Percentiles rank a stretch among this genome's conserved stretches.
Conservation (phyloP, 108 stramenopile species). For the Pseudonitzschia delicatissima region DNA sequence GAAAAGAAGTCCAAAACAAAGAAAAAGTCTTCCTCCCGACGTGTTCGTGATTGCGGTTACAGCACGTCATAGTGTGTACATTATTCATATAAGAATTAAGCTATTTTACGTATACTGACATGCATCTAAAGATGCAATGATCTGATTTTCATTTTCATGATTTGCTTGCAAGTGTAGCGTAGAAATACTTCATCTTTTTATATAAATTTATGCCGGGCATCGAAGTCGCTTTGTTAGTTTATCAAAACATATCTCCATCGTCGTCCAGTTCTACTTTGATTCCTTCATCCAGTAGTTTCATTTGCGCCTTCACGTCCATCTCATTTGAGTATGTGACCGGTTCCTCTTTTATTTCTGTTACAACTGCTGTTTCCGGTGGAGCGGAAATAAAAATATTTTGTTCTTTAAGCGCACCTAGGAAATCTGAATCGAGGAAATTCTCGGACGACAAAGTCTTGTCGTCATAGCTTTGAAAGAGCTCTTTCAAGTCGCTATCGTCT, state of each 20-base stretch:
- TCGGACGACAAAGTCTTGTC: background rate
- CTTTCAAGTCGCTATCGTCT: slow-evolving; percentile 42
- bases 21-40: too few species aligned
- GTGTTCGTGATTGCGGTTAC: background rate
- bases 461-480: background rate
- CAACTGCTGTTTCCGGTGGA: background rate
- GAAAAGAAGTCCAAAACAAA: background rate
- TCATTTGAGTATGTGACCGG: background rate
- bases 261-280: slow-evolving; percentile 1
- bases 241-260: slow-evolving; percentile 17
- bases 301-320: background rate
- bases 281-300: background rate
- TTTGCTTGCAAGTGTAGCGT: too few species aligned
- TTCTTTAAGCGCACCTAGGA: background rate
- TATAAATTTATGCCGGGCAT: too few species aligned
- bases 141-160: too few species aligned
- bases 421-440: background rate
- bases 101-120: too few species aligned
- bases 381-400: background rate
- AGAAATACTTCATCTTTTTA: too few species aligned
- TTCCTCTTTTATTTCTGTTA: background rate
- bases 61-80: background rate
- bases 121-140: too few species aligned
- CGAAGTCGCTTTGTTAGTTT: too few species aligned
- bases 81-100: too few species aligned